Evolutionary conservation across 352 stramenopile species (phyloP).

Genomic region (Phytopythium litorale): DNA sequence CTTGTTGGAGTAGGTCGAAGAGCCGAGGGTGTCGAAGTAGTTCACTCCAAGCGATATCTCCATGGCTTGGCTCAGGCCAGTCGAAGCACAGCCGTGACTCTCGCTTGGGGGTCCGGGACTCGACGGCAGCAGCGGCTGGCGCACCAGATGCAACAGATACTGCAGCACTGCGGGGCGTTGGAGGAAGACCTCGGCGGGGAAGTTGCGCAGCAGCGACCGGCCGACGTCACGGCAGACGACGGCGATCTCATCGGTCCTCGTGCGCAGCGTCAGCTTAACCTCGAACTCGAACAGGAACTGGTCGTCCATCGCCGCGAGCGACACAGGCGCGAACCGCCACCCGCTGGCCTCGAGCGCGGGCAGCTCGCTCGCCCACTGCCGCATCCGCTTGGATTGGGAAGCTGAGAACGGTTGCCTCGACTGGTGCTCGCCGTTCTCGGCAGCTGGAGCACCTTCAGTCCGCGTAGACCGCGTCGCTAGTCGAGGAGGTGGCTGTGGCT

Average conservation of each 20-base stretch:
- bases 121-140: conserved; percentile 48
- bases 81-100: background rate
- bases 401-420: background rate
- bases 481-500: background rate
- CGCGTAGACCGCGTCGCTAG: background rate
- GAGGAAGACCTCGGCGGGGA: conserved; percentile 67
- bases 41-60: conserved; percentile 46
- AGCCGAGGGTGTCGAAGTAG: conserved; percentile 65
- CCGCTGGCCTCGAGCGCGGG: conserved; percentile 28
- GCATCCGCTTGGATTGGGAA: conserved; percentile 2
- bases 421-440: background rate
- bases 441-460: background rate
- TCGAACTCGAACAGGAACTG: conserved; percentile 80
- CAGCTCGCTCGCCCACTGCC: conserved; percentile 10
- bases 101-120: conserved; percentile 4
- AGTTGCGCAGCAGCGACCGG: conserved; percentile 54
- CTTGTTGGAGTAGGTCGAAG: conserved; percentile 43
- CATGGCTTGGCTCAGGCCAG: conserved; percentile 20
- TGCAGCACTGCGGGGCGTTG: conserved; percentile 53
- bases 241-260: conserved; percentile 43
- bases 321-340: conserved; percentile 54
- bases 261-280: conserved; percentile 58
- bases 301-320: conserved; percentile 55
- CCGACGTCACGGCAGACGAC: conserved; percentile 43
- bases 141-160: conserved; percentile 58